Evolutionary conservation across 306 rosid genomes (phyloP), one percentile per base, ranked within the genome.

Genomic region (Myrica gale): DNA sequence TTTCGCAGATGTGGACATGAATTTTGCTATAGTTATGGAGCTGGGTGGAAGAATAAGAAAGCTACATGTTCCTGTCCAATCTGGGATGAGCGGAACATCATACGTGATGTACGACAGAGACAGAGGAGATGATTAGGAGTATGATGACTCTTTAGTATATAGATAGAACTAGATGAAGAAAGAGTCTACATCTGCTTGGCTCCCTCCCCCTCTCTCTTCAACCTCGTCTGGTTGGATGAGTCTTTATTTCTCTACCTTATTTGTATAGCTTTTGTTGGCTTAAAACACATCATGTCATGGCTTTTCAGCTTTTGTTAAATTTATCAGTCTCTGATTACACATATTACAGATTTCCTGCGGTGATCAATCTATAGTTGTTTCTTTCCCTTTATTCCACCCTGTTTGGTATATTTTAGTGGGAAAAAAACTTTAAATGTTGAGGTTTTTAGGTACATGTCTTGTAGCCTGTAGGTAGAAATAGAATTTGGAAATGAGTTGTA

Each of bases 21-120:
- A 76, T 89, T 89, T 47, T 89, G 94, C 74, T 89, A 89, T 76
- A 83, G 56, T 7, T 85, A 89, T 81, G 89, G 88, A 74, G 88
- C 81, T 16, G 80, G 82, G 76, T 87, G 88, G 91, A 82, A 79
- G 76, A 46, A 84, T 39, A 89, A 89, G 71, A 83, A 62, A 73
- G 67, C 87, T 56, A 82, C 91, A 1, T 89, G 93, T 71, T 3
- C 58, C 39, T 89, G 91, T 72, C 89, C 81, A 1, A 83, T 83
- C 46, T 89, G 91, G 93, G 73, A 74, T 46, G 91, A 80, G 81
- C 67, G n/a, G 9, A 71, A 78, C 67, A 78, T 78, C 1, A 71
- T 78, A 78, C 73, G 45, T 42, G 41, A 71, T 71, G 16, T 1
- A 21, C 53, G 1, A 8, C 48, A 3, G 16, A 65, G 70, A 65